These are phyloP conservation scores for Pythium brassicae DNA, from an alignment of 352 stramenopile genomes.

Conservation along the genomic window DNA sequence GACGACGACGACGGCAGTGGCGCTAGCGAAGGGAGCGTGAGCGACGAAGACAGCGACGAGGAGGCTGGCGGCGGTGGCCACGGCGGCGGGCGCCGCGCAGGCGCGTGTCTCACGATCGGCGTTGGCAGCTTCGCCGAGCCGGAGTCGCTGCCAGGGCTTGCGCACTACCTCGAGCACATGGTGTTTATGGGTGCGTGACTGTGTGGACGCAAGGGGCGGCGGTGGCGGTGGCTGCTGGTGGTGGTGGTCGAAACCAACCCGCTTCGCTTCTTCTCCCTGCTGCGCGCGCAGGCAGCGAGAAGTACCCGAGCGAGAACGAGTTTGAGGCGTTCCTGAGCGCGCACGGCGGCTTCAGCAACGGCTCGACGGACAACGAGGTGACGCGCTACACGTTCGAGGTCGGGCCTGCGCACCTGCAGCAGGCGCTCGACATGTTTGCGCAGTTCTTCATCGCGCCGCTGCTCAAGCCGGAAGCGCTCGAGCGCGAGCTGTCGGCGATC, in stretches of 20 bases:
- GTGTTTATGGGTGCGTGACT: slow-evolving; percentile 88
- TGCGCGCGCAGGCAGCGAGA: slow-evolving; percentile 43
- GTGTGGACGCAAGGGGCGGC: too few species aligned
- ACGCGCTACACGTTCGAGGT: slow-evolving; percentile 95
- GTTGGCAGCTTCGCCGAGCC: slow-evolving; percentile 75
- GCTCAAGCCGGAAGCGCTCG: slow-evolving; percentile 72
- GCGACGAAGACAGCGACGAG: slow-evolving; percentile 14
- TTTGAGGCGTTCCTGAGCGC: slow-evolving; percentile 89
- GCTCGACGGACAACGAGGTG: slow-evolving; percentile 89
- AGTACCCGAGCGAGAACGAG: slow-evolving; percentile 93
- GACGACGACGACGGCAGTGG: slow-evolving; percentile 13
- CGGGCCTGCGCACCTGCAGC: slow-evolving; percentile 45
- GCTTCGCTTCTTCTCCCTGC: neutral
- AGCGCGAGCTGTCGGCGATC: slow-evolving; percentile 81
- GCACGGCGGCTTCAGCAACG: slow-evolving; percentile 90
- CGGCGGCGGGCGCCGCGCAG: slow-evolving; percentile 32
- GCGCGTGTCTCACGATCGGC: slow-evolving; percentile 64
- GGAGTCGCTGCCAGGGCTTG: slow-evolving; percentile 64
- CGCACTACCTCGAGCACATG: slow-evolving; percentile 96
- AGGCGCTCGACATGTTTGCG: slow-evolving; percentile 91
- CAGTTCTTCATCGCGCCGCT: slow-evolving; percentile 93
- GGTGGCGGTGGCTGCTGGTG: neutral
- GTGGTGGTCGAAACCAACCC: neutral
- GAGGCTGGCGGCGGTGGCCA: slow-evolving; percentile 16
- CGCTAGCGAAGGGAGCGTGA: slow-evolving; percentile 11